Evolutionary conservation across 1,139 yeast species (phyloP).

Genomic region (Pichia sp.): DNA sequence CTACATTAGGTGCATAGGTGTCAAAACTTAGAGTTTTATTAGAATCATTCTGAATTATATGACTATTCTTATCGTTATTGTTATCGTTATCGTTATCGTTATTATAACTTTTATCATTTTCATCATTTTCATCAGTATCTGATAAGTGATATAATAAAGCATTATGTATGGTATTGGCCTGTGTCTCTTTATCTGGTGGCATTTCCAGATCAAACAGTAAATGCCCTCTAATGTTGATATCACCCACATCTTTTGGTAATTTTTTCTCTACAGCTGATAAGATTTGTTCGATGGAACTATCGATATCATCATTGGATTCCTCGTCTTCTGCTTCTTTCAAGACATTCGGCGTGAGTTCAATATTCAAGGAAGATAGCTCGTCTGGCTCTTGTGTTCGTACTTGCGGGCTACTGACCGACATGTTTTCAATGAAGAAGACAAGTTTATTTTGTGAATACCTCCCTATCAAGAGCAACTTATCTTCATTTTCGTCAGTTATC

Average conservation of each 20-base stretch:
- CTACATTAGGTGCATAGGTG: constrained; percentile 21
- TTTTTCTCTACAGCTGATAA: constrained; percentile 2
- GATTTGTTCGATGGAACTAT: constrained; percentile 8
- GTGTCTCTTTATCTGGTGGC: constrained; percentile 24
- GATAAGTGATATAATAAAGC: constrained; percentile 23
- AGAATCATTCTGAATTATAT: background rate
- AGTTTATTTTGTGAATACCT: no score
- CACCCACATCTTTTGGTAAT: constrained; percentile 15
- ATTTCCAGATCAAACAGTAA: constrained; percentile 19
- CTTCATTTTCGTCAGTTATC: no score
- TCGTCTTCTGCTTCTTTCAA: constrained; percentile 4
- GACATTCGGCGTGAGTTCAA: background rate
- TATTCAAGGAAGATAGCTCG: background rate
- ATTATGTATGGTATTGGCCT: constrained; percentile 26
- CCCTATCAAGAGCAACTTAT: no score
- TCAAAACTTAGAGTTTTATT: constrained; percentile 22
- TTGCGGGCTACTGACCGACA: background rate
- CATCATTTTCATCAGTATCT: background rate
- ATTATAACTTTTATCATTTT: background rate
- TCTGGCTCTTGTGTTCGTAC: background rate
- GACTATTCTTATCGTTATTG: background rate
- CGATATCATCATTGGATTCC: constrained; percentile 7
- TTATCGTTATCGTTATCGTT: background rate
- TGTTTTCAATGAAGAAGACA: no score
- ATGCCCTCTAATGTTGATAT: constrained; percentile 16